Evolutionary conservation across 108 stramenopile species (phyloP), one percentile per base, ranked within the genome.

Genomic region (Fragilaria radians): DNA sequence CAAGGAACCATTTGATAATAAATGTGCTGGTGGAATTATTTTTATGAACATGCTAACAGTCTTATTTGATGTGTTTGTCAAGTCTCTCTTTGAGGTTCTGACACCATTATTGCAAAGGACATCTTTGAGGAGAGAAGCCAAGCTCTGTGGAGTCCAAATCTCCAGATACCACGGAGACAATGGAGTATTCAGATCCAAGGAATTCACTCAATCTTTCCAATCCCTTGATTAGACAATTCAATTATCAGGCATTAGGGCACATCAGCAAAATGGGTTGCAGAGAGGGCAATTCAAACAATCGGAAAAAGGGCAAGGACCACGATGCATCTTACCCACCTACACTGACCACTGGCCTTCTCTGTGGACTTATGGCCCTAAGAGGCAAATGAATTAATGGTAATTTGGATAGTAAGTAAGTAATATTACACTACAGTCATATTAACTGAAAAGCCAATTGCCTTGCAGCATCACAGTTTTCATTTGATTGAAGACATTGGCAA

Each of bases 251-350:
- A 73, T 77, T 19, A 69, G 78, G n/a, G 76, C 82, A 0, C 78
- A 77, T 46, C 78, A 83, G 50, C 82, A 83, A 49, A 83, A 83
- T 66, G 73, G 17, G 48, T 63, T 11, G 82, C 78, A 18, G 78
- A 83, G 28, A 52, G 72, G 0, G 68, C 64, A 24, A 73, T 77
- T 33, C 61, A 60, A 51, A 76, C 72, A 0, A 55, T 77, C 2
- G 18, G 52, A 11, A 28, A 48, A 19, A 62, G 19, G 62, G 78
- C 81, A 31, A 33, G 74, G 14, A 51, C 74, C 0, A 71, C 65
- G 62, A 48, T 83, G 65, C 28, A 76, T 19, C 82, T 79, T 55
- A 32, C 51, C 24, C 17, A 28, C 14, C 30, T 76, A 1, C 70
- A 72, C 32, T 79, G 78, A 76, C 75, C 82, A 21, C 32, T 65